These are phyloP conservation scores for Vaucheria bursata DNA, from an alignment of 352 stramenopile genomes.

Conservation along the genomic window DNA sequence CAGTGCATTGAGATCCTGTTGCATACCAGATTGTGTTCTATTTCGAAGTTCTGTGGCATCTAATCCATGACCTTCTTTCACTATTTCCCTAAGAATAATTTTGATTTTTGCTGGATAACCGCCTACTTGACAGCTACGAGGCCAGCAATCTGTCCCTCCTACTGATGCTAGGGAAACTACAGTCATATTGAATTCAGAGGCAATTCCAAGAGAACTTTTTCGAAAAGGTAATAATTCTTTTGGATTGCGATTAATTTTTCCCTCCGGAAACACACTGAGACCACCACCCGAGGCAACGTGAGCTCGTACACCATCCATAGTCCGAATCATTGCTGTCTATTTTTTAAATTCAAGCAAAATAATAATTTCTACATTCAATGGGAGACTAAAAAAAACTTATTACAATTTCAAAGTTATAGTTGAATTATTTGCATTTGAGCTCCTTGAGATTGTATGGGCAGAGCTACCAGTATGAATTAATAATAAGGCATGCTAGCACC, in stretches of 20 bases:
- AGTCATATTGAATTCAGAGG: conserved; percentile 24
- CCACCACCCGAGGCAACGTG: conserved; percentile 16
- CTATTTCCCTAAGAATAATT: conserved; percentile 24
- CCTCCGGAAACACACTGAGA: conserved; percentile 41
- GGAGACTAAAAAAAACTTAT: too few species aligned
- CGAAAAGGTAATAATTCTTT: conserved; percentile 26
- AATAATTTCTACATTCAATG: too few species aligned
- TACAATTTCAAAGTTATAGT: too few species aligned
- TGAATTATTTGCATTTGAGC: too few species aligned
- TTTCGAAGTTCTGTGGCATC: conserved; percentile 15
- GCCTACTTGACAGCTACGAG: conserved; percentile 9
- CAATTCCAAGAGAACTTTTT: too few species aligned
- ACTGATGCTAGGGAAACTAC: conserved; percentile 20
- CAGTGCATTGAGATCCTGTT: conserved; percentile 9
- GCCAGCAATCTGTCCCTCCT: conserved; percentile 25
- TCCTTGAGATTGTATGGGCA: too few species aligned
- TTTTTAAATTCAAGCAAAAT: too few species aligned
- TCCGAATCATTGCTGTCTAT: neutral
- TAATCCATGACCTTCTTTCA: conserved; percentile 13
- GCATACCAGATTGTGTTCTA: conserved; percentile 24
- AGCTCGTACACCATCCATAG: conserved; percentile 14
- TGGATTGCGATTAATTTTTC: conserved; percentile 27
- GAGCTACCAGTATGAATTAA: too few species aligned
- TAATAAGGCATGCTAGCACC: too few species aligned
- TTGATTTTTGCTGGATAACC: conserved; percentile 13